Evolutionary conservation across 2,329 filamentous ascomycete genomes (phyloP), one percentile per base, ranked within the genome.

Genomic region (Anisogramma anomala): DNA sequence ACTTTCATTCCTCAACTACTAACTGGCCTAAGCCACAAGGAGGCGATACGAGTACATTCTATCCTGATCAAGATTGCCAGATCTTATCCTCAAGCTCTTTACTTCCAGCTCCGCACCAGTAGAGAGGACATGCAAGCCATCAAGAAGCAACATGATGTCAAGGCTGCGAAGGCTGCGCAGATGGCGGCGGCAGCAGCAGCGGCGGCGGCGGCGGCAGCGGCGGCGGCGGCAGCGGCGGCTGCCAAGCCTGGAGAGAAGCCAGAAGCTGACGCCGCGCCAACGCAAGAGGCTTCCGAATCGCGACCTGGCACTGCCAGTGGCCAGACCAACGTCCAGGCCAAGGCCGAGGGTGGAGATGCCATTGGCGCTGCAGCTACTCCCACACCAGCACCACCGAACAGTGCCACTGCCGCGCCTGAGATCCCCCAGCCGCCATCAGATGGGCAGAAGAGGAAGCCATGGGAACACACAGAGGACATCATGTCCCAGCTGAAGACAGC

Each of bases 1-100:
- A 96, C 89, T 0, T 98, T 94, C 59, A 96, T 99, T 49, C 91
- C 91, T 14, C 91, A 99, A 61, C 72, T 99, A 31, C 75, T 99
- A 23, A 89, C 86, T 32, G 91, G 89, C 39, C 71, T 98, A 37
- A 85, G 84, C 2, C 82, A 95, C 55, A 88, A 89, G 52, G 93
- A 99, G 61, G 89, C 87, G 10, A 78, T 79, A 4, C 82, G 93
- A 35, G 84, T 89, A 33, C 83, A 91, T 57, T 76, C 77, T 37
- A 85, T 99, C 36, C 72, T 99, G 14, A 74, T 86, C 18, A 94
- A 91, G 67, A 86, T 99, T 55, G 91, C 91, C 39, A 95, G 95
- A 66, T 79, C 84, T 0, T 98, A 94, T 57, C 91, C 91, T 2
- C 91, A 99, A 57, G 82, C 91, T 3, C 69, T 99, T 20, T 98